Conservation (phyloP, 345 rosid genomes). For the Pistacia vera region DNA sequence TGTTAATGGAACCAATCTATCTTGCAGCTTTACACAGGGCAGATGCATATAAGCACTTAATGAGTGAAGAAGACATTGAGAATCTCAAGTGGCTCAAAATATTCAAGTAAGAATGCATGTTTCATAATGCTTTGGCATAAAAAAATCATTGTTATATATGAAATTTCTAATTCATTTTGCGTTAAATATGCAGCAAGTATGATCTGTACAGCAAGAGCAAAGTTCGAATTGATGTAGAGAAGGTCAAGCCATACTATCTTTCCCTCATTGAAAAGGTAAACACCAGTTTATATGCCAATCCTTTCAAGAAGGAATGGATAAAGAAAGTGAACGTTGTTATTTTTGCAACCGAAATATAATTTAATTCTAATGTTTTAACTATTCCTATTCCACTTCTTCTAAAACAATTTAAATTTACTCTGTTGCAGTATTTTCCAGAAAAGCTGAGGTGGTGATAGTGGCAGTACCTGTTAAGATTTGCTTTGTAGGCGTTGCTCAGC, state of each 20-base stretch:
- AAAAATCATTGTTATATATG: neutral
- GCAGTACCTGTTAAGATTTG: neutral
- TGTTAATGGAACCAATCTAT: neutral
- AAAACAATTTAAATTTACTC: neutral
- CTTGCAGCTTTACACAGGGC: slow-evolving; percentile 47
- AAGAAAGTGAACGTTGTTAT: neutral
- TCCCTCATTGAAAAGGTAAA: slow-evolving; percentile 27
- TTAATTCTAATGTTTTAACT: no score
- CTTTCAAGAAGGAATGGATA: neutral
- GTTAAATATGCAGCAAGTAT: slow-evolving; percentile 41
- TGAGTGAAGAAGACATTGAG: slow-evolving; percentile 48
- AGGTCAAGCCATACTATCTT: slow-evolving; percentile 45
- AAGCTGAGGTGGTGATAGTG: slow-evolving; percentile 27
- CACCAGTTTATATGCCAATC: neutral
- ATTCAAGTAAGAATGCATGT: slow-evolving; percentile 36
- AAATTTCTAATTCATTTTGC: neutral
- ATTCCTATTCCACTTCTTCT: neutral
- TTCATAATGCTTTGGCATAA: neutral
- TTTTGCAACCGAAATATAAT: no score
- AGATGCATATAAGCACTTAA: slow-evolving; percentile 43
- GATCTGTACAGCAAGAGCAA: slow-evolving; percentile 64
- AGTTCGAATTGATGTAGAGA: slow-evolving; percentile 45
- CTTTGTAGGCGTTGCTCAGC: neutral
- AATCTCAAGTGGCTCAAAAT: slow-evolving; percentile 51
- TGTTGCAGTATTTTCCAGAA: slow-evolving; percentile 28